Evolutionary conservation across 257 asterid species (phyloP).

Genomic region (Solanum medicagineum): DNA sequence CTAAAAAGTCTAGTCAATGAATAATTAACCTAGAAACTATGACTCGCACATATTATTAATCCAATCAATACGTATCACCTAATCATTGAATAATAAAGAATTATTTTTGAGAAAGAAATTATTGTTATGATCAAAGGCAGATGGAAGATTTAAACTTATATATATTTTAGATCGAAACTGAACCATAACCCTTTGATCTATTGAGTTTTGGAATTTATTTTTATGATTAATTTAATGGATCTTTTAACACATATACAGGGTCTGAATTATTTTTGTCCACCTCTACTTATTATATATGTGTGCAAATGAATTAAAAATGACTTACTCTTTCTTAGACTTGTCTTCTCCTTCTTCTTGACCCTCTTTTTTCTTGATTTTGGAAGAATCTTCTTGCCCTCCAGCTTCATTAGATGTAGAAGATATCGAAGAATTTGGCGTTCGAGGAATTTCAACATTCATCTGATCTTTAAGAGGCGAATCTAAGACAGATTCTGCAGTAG

Average conservation of each 20-base stretch:
- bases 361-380: background rate
- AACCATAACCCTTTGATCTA: background rate
- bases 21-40: background rate
- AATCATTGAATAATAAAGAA: background rate
- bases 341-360: constrained; percentile 4
- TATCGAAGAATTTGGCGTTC: background rate
- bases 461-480: background rate
- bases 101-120: background rate
- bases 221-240: background rate
- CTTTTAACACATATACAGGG: background rate
- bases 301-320: background rate
- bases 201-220: background rate
- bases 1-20: background rate
- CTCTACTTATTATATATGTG: background rate
- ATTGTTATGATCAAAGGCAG: background rate
- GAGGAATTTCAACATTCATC: background rate
- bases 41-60: background rate
- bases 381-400: background rate
- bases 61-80: background rate
- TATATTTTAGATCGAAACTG: background rate
- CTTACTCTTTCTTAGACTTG: constrained; percentile 37
- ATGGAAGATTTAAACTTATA: background rate
- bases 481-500: background rate
- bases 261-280: background rate
- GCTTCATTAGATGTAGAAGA: background rate